Evolutionary conservation across 1,284 basidiomycete species (phyloP).

Genomic region (Ceratobasidium sp.): DNA sequence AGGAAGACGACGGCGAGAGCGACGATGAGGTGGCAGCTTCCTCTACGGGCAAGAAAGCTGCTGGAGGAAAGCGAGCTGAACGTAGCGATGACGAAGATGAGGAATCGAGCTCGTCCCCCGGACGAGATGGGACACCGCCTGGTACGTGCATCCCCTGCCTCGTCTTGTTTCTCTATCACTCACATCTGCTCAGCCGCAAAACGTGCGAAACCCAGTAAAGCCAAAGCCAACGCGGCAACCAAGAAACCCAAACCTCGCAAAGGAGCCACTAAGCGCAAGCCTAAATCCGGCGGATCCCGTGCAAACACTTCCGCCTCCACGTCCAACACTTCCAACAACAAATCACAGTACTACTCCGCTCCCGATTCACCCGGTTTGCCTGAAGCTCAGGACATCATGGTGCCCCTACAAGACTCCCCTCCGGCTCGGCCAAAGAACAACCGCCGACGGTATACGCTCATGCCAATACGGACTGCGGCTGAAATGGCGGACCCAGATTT

Average conservation of each 20-base stretch:
- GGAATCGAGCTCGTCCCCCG: not conserved
- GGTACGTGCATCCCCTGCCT: not conserved
- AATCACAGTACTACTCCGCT: not conserved
- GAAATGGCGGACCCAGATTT: slow-evolving; percentile 40
- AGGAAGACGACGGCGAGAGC: too few species aligned
- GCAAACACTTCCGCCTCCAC: not conserved
- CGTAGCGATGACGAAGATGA: slow-evolving; percentile 26
- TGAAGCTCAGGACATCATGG: slow-evolving; percentile 35
- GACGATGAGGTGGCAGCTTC: not conserved
- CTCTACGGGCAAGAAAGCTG: not conserved
- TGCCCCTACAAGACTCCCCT: slow-evolving; percentile 43
- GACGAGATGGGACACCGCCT: not conserved
- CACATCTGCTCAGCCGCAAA: slow-evolving; percentile 5
- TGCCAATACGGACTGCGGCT: slow-evolving; percentile 27
- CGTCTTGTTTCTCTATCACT: not conserved
- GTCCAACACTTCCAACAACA: not conserved
- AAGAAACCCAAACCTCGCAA: slow-evolving; percentile 19
- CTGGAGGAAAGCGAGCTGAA: slow-evolving; percentile 30
- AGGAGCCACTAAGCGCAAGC: not conserved
- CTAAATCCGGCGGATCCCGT: not conserved
- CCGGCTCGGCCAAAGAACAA: slow-evolving; percentile 16
- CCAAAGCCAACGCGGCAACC: slow-evolving; percentile 6
- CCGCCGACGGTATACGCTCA: slow-evolving; percentile 37
- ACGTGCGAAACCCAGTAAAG: slow-evolving; percentile 28
- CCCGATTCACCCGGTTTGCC: not conserved